Evolutionary conservation across 164 flowering plant species (phyloP), one percentile per base, ranked within the genome.

Genomic region (Dillenia suffruticosa): DNA sequence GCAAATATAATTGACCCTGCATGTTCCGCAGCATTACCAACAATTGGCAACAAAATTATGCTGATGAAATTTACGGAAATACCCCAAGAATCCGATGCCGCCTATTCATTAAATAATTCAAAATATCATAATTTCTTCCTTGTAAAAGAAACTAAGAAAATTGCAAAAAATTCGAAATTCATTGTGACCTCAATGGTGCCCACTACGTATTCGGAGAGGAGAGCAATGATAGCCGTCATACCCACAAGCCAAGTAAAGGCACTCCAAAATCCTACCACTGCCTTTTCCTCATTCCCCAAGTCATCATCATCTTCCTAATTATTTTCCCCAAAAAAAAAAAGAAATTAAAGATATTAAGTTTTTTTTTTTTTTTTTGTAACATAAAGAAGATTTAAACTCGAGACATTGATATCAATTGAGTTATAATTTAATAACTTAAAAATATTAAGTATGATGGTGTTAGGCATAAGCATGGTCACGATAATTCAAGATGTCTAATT

Each of bases 1-100:
- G 96, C 97, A 56, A 95, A 95, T 9, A 95, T 89, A 65, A 92
- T 60, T 0, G 99, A 88, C 32, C 94, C 93, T 5, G 99, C 94
- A 62, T 92, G 97, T 65, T 95, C 99, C 1, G 97, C 96, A 2
- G 96, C 99, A 69, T 95, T 95, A 61, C 99, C 97, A 49, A 89
- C 96, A 13, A 95, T 88, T 22, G 99, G 96, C 19, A 95, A 77
- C 76, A 95, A 63, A 57, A 95, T 89, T 17, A 95, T 78, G 78
- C 97, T 89, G 53, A 92, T 77, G 80, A 95, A 95, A 75, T 86
- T 81, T 1, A 92, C 84, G 1, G 97, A 89, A 16, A 95, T 56
- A 0, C 96, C 92, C 98, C 96, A 93, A 6, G 95, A 74, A 10
- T 76, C 74, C 1, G 98, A 87, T 55, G 97, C 92, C 56, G 56